Evolutionary conservation across 1,284 basidiomycete genomes (phyloP).

Genomic region (Boletus sp.): DNA sequence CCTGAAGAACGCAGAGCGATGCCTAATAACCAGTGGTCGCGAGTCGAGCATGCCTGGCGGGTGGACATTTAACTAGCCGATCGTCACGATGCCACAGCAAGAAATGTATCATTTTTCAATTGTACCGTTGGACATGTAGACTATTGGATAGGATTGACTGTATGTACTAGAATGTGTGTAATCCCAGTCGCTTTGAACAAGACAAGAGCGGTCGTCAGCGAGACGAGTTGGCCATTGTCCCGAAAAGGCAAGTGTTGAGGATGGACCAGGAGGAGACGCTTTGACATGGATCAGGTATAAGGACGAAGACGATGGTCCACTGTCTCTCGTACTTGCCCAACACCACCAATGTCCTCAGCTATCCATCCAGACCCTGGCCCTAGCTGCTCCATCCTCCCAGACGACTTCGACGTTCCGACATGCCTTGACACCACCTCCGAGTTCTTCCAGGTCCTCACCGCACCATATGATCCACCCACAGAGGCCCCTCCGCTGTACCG

Average conservation of each 20-base stretch:
- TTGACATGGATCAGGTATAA: conserved; percentile 33
- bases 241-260: conserved; percentile 34
- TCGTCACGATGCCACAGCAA: not conserved
- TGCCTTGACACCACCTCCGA: conserved; percentile 26
- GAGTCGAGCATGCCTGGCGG: conserved; percentile 37
- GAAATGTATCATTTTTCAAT: conserved; percentile 2
- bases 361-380: conserved; percentile 19
- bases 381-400: conserved; percentile 9
- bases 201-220: conserved; percentile 20
- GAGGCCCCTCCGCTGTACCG: conserved; percentile 6
- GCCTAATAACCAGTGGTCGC: conserved; percentile 11
- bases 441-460: conserved; percentile 31
- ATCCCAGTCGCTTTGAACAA: conserved; percentile 10
- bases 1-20: conserved; percentile 11
- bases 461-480: conserved; percentile 24
- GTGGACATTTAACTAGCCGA: conserved; percentile 29
- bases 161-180: conserved; percentile 16
- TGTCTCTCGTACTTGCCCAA: not conserved
- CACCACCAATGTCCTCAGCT: conserved; percentile 14
- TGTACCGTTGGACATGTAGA: conserved; percentile 27
- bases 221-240: conserved; percentile 28
- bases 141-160: conserved; percentile 8
- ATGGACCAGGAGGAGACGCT: conserved; percentile 25
- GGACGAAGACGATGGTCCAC: conserved; percentile 20
- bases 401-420: conserved; percentile 11